A percentile compares a stretch with the other conserved stretches of the same genome.
Conservation (phyloP, 2,329 filamentous ascomycete species). For the Fusarium denticulatum region DNA sequence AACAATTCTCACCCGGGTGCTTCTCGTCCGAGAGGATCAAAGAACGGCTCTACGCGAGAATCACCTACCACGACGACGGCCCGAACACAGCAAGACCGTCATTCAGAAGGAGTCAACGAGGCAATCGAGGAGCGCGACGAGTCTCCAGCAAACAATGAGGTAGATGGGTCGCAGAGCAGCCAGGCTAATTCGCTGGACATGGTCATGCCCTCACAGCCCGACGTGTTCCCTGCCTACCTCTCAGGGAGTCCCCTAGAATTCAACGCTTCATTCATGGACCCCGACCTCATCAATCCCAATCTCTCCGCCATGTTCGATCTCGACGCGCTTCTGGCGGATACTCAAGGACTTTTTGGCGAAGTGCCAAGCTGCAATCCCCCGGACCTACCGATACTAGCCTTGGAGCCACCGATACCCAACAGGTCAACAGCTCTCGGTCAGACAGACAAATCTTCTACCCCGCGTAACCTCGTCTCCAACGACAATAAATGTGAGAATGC, state of each 20-base stretch:
- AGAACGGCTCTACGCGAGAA: neutral
- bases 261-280: neutral
- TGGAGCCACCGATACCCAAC: neutral
- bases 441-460: neutral
- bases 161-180: neutral
- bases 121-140: neutral
- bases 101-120: neutral
- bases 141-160: neutral
- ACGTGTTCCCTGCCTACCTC: neutral
- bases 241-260: neutral
- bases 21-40: neutral
- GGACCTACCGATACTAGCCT: neutral
- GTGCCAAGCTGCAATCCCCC: neutral
- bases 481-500: neutral
- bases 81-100: neutral
- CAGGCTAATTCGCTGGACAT: neutral
- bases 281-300: neutral
- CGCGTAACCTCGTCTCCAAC: neutral
- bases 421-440: neutral
- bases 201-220: neutral
- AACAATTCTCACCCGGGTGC: neutral
- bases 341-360: neutral
- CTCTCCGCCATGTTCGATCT: neutral
- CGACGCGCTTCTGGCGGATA: neutral
- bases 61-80: neutral